Percentiles rank a stretch among this genome's conserved stretches.
phyloP scores from a whole-genome alignment of 805 yeast genomes.

The Kazachstania bromeliacearum region DNA sequence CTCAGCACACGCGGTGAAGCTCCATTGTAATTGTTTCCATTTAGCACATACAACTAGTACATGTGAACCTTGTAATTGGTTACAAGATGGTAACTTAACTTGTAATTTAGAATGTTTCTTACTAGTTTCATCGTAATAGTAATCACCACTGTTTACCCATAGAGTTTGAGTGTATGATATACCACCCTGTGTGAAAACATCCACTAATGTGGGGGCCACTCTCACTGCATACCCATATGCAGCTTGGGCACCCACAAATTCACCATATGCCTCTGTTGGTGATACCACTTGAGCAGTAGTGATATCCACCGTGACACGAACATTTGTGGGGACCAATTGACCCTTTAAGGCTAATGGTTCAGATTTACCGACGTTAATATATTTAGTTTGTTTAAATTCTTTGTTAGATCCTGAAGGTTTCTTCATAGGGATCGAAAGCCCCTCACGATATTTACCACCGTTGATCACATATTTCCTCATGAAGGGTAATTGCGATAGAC shows the following conservation, averaged over 20 bases:
- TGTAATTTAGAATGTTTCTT: conserved; percentile 21
- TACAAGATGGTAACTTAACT: no score
- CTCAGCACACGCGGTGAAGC: conserved; percentile 44
- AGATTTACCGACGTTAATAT: conserved; percentile 64
- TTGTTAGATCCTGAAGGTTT: conserved; percentile 30
- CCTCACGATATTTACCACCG: conserved; percentile 49
- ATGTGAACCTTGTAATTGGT: conserved; percentile 24
- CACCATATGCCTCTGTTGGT: conserved; percentile 59
- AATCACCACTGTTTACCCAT: conserved; percentile 61
- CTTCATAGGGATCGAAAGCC: conserved; percentile 38
- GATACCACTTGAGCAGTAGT: conserved; percentile 54
- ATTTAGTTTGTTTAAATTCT: conserved; percentile 54
- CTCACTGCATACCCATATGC: conserved; percentile 71
- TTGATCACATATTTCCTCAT: conserved; percentile 37
- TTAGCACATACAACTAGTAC: conserved; percentile 55
- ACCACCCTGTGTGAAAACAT: conserved; percentile 62
- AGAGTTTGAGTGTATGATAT: conserved; percentile 63
- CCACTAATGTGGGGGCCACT: conserved; percentile 48
- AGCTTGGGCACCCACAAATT: conserved; percentile 45
- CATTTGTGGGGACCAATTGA: conserved; percentile 63
- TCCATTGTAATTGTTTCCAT: conserved; percentile 43
- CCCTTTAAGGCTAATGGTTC: conserved; percentile 47
- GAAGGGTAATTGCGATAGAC: conserved; percentile 65
- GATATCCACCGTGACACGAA: conserved; percentile 72
- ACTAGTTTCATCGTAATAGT: conserved; percentile 32